Conservation (phyloP, 352 stramenopile genomes). For the Pythium aristosporum region DNA sequence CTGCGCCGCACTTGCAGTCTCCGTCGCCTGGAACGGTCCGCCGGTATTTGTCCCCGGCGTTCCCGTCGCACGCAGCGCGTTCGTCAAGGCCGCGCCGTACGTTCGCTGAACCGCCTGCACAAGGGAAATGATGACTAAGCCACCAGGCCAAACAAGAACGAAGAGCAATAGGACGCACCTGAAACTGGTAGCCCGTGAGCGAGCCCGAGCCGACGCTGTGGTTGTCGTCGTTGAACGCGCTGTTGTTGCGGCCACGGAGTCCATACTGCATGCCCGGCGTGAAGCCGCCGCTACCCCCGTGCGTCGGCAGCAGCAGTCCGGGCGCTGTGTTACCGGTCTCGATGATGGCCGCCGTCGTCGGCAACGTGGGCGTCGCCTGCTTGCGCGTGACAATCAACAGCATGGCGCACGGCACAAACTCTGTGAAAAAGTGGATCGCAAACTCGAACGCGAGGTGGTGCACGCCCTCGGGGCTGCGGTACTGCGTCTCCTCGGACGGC, state of each 20-base stretch:
- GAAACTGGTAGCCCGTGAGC: conserved; percentile 67
- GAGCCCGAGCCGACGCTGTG: conserved; percentile 36
- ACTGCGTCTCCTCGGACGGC: conserved; percentile 60
- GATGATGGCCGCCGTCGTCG: conserved; percentile 29
- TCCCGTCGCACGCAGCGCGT: conserved; percentile 8
- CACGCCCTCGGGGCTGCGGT: conserved; percentile 56
- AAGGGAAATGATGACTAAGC: neutral
- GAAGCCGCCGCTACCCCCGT: conserved; percentile 10
- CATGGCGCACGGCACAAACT: conserved; percentile 69
- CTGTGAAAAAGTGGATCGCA: conserved; percentile 62
- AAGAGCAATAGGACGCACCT: conserved; percentile 32
- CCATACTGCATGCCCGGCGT: conserved; percentile 38
- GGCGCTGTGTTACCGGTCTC: conserved; percentile 27
- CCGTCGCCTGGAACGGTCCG: conserved; percentile 10
- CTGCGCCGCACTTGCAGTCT: neutral
- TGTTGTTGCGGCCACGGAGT: conserved; percentile 35
- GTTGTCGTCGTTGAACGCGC: conserved; percentile 49
- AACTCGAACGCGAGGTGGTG: conserved; percentile 78
- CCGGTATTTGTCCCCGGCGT: neutral
- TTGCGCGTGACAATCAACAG: conserved; percentile 70
- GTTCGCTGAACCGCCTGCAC: conserved; percentile 22
- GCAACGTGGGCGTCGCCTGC: conserved; percentile 26
- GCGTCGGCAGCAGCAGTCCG: conserved; percentile 13
- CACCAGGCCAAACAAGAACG: neutral
- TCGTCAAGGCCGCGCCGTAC: conserved; percentile 24